These are phyloP conservation scores for Calonectria leucothoes DNA, from an alignment of 2,329 filamentous ascomycete species.

Conservation along the genomic window DNA sequence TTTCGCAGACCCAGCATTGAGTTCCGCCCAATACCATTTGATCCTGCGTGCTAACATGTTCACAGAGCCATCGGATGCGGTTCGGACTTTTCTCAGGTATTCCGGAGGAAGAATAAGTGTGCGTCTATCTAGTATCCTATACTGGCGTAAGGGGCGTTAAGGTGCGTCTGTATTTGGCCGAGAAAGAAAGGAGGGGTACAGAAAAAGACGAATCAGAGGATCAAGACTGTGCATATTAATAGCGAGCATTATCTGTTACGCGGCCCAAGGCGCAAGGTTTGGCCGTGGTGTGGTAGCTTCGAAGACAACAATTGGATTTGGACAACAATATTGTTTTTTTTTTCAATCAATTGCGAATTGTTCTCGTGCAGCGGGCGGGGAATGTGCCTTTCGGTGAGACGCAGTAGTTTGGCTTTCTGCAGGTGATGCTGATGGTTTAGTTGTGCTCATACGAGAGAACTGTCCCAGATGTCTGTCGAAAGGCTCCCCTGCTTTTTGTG, in stretches of 20 bases:
- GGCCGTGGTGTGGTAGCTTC: constrained; percentile 45
- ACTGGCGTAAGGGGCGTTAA: constrained; percentile 41
- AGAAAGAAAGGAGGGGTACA: constrained; percentile 34
- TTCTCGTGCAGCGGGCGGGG: neutral
- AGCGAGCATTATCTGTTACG: constrained; percentile 50
- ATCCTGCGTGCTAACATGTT: constrained; percentile 38
- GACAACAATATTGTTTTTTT: constrained; percentile 35
- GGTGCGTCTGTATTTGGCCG: constrained; percentile 35
- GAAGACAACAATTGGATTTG: constrained; percentile 46
- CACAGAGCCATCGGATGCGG: constrained; percentile 80
- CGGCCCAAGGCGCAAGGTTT: constrained; percentile 42
- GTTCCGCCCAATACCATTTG: neutral
- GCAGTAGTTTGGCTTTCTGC: neutral
- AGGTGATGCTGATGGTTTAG: neutral
- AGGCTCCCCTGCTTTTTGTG: neutral
- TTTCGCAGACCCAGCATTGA: neutral
- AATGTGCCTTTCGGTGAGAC: neutral
- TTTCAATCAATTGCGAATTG: constrained; percentile 19
- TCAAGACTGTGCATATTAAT: constrained; percentile 45
- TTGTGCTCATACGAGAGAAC: neutral
- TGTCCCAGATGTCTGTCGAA: neutral
- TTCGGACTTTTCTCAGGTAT: constrained; percentile 79
- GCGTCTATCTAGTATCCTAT: constrained; percentile 29
- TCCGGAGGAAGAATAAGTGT: constrained; percentile 65
- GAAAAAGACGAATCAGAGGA: constrained; percentile 35